These are phyloP conservation scores for Neophaeococcomyces aloes DNA, from an alignment of 2,329 filamentous ascomycete genomes.

Conservation along the genomic window DNA sequence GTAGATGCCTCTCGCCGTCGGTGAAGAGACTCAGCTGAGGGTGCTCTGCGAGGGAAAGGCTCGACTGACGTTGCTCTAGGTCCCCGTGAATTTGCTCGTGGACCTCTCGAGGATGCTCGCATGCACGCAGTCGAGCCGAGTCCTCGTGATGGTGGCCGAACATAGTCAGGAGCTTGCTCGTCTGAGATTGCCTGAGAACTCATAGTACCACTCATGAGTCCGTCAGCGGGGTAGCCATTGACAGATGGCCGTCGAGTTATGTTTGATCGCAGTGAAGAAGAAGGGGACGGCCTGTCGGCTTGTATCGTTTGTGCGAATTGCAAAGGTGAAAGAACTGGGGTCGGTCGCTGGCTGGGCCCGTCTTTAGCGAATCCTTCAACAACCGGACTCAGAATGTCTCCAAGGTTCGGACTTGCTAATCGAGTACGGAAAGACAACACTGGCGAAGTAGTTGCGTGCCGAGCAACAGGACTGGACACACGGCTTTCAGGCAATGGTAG, in stretches of 20 bases:
- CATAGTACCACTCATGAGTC: background rate
- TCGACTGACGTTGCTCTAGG: constrained; percentile 3
- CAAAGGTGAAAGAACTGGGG: background rate
- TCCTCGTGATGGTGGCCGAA: constrained; percentile 3
- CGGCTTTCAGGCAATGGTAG: constrained; percentile 5
- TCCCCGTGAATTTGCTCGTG: constrained; percentile 1
- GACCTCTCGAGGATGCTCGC: constrained; percentile 3
- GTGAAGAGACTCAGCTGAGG: background rate
- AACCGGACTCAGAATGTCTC: constrained; percentile 6
- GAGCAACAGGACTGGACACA: constrained; percentile 3
- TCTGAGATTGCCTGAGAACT: constrained; percentile 1
- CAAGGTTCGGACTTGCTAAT: constrained; percentile 5
- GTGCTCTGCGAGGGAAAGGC: background rate
- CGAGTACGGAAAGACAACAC: constrained; percentile 7
- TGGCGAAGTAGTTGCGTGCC: constrained; percentile 1
- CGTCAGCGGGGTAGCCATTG: background rate
- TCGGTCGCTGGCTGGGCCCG: background rate
- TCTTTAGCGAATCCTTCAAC: constrained; percentile 6
- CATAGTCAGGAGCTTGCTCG: background rate
- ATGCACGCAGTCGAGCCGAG: constrained; percentile 2
- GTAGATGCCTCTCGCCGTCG: no score
- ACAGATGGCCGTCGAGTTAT: background rate
- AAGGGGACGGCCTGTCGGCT: background rate
- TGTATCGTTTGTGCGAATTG: constrained; percentile 1
- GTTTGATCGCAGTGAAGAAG: background rate